Base-by-base conservation (phyloP, 2,329 filamentous ascomycete species). In the Hypoxylon sp. region DNA sequence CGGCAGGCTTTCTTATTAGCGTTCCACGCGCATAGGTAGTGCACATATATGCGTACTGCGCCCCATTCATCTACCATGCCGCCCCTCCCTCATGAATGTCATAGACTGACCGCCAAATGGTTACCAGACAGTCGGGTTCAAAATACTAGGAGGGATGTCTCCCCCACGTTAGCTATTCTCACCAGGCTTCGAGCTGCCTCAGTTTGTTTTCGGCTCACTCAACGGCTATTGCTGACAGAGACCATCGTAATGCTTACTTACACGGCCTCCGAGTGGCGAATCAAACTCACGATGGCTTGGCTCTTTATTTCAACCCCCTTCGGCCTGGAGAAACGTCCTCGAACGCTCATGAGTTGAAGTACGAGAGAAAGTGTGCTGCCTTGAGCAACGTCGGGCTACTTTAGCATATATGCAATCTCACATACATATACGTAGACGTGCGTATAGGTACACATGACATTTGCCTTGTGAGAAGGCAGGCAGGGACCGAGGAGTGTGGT, bases 101-200 rank as follows among this genome's bases (percentile, higher is more conserved):
- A 55, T 63, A 64, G 65, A 63, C 35, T n/a, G 55, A 55, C 49
- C 53, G 56, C 61, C 40, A 48, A 62, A 65, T 67, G 57, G 66
- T 60, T 69, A 71, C 64, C 69, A 61, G 35, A 68, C 50, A 65
- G 54, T 56, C 66, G 69, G 69, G 69, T 65, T 64, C 48, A 35
- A 61, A 46, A 42, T 50, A 59, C 17, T 13, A 37, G 46, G 48
- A 35, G 42, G 27, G 61, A 10, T 35, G 25, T 7, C 13, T 6
- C 35, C 54, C 59, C 57, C 64, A 58, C 59, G 59, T 42, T 40
- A 22, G 40, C 31, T 55, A 13, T 51, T 49, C 35, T n/a, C 48
- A 46, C 51, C 33, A 31, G 44, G 17, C 37, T 37, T 58, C 14
- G 22, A 55, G 17, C 27, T 37, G 53, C 51, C 8, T 49, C 14